Evolutionary conservation across 768 basidiomycete genomes (phyloP), one percentile per base, ranked within the genome.

Genomic region (Mycena pura): DNA sequence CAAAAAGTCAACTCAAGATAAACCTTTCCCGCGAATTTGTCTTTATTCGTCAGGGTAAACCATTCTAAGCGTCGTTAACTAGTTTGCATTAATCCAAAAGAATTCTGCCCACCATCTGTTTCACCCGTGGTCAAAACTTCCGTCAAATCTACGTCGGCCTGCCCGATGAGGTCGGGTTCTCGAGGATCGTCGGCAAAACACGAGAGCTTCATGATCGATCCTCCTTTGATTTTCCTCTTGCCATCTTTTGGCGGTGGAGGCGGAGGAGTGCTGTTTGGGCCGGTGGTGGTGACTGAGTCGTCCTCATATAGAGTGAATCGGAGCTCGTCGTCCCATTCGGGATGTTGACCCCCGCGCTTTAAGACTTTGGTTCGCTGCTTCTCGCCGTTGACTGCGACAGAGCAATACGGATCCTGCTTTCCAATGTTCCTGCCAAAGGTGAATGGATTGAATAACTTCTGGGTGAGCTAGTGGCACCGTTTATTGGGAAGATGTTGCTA

Each of bases 291-390:
- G n/a, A 80, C 78, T 28, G 85, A 81, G 29, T 79, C 76, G 64
- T 94, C 93, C 71, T 98, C 96, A 64, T 82, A 85, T 43, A 99
- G 80, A 24, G 90, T 88, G 76, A 98, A 99, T 40, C 97, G 89
- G 70, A 99, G 81, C 77, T 99, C 97, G 69, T 97, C 95, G 72
- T 99, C 97, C 96, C 97, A 99, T 77, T 95, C 95, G 6, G 97
- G 97, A 74, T 97, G 95, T 73, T 99, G 97, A 17, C 97, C 97
- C 48, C 97, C 97, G 28, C 94, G 90, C 73, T 93, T 96, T 73
- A 98, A 90, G n/a, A 94, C 88, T 73, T 91, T 93, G 5, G 96
- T 99, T 50, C 92, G 84, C 59, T 89, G 86, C 70, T 89, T 95
- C 74, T 95, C 90, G 48, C 88, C 87, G 70, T 93, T 90, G 51